Evolutionary conservation across 1,284 basidiomycete species (phyloP).

Genomic region (Somion occarium): DNA sequence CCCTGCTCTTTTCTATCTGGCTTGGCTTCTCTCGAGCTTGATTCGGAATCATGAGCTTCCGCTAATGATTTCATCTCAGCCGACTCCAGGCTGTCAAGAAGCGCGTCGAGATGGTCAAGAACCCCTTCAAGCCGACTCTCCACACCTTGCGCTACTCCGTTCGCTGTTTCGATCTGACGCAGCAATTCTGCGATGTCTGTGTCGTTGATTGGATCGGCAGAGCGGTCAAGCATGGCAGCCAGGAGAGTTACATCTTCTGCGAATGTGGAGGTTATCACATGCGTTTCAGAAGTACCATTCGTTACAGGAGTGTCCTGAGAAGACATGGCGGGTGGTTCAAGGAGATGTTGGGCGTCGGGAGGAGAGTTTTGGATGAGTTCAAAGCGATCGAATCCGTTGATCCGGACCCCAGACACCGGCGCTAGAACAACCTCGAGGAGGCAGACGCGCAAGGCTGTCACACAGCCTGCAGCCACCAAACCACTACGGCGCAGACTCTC

Average conservation of each 20-base stretch:
- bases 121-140: conserved; percentile 55
- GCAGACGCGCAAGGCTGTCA: neutral
- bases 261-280: neutral
- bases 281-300: neutral
- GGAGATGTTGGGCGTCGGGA: neutral
- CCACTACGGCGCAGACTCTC: neutral
- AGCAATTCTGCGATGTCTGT: conserved; percentile 36
- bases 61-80: no score
- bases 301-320: neutral
- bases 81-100: conserved; percentile 47
- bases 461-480: neutral
- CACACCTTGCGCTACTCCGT: conserved; percentile 50
- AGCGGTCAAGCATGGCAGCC: conserved; percentile 26
- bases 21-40: no score
- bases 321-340: neutral
- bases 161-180: conserved; percentile 44
- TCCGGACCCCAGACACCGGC: neutral
- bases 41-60: no score
- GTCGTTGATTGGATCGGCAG: conserved; percentile 25
- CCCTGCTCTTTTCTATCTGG: no score
- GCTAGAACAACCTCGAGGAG: neutral
- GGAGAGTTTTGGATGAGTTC: neutral
- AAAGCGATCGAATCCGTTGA: neutral
- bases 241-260: conserved; percentile 31
- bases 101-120: conserved; percentile 47